Evolutionary conservation across 495 filamentous ascomycete genomes (phyloP).

Genomic region (Xylaria cubensis): DNA sequence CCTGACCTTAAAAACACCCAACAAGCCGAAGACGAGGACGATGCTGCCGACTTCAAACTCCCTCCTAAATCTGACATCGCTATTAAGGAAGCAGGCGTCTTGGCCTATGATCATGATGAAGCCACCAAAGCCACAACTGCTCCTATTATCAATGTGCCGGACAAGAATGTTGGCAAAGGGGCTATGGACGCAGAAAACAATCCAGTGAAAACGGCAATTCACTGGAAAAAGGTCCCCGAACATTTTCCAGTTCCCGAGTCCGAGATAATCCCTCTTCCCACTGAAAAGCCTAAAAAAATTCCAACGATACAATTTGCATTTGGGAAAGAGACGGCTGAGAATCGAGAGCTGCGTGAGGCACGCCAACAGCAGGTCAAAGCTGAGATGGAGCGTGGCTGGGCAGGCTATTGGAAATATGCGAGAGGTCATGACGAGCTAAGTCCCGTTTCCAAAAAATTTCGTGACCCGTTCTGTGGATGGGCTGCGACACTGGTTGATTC

Average conservation of each 20-base stretch:
- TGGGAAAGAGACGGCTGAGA: conserved; percentile 63
- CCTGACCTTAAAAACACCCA: conserved; percentile 46
- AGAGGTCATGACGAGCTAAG: conserved; percentile 85
- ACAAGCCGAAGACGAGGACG: conserved; percentile 26
- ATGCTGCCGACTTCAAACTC: conserved; percentile 25
- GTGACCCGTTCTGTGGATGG: conserved; percentile 91
- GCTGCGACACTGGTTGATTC: conserved; percentile 91
- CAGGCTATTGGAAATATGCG: conserved; percentile 80
- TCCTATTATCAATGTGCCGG: conserved; percentile 46
- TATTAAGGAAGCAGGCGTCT: conserved; percentile 37
- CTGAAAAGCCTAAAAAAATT: conserved; percentile 68
- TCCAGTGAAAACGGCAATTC: conserved; percentile 44
- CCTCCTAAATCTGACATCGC: conserved; percentile 10
- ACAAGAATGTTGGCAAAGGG: conserved; percentile 40
- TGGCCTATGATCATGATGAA: conserved; percentile 52
- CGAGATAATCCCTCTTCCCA: conserved; percentile 77
- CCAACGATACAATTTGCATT: conserved; percentile 79
- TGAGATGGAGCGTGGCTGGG: conserved; percentile 81
- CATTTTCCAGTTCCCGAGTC: conserved; percentile 74
- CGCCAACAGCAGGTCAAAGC: conserved; percentile 74
- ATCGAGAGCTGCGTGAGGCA: conserved; percentile 65
- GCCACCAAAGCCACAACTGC: conserved; percentile 38
- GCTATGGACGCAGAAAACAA: conserved; percentile 30
- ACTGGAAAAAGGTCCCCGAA: conserved; percentile 76
- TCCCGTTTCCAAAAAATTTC: conserved; percentile 66